Conservation (phyloP, 768 basidiomycete genomes). For the Mrakia frigida region DNA sequence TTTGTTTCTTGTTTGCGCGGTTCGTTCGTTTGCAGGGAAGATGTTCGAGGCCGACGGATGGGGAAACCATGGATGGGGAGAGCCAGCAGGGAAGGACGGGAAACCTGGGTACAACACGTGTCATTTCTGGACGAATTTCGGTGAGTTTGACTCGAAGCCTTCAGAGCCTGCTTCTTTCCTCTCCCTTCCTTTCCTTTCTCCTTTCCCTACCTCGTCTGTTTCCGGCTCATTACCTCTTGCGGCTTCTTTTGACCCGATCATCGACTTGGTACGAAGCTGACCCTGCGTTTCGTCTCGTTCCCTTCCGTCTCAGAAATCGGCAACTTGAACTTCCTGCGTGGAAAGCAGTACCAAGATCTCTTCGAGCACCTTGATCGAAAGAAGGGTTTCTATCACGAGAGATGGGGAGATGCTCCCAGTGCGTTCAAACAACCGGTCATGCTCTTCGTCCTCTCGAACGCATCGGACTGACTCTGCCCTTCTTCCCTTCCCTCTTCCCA, state of each 20-base stretch:
- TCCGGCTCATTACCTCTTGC: too few relatives aligned
- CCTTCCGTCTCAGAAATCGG: slow-evolving; percentile 18
- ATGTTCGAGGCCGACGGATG: slow-evolving; percentile 29
- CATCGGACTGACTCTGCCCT: not conserved
- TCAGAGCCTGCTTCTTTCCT: too few relatives aligned
- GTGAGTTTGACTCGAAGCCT: not conserved
- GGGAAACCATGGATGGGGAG: slow-evolving; percentile 24
- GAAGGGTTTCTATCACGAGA: slow-evolving; percentile 25
- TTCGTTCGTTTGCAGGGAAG: slow-evolving; percentile 1
- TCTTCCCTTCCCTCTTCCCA: not conserved
- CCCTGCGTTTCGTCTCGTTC: not conserved
- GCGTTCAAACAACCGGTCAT: not conserved
- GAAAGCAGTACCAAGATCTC: slow-evolving; percentile 24
- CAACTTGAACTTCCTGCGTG: slow-evolving; percentile 20
- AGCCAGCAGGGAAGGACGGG: not conserved
- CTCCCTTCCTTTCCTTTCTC: too few relatives aligned
- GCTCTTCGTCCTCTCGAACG: not conserved
- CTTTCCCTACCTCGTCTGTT: too few relatives aligned
- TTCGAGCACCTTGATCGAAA: slow-evolving; percentile 20
- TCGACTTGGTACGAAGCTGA: too few relatives aligned
- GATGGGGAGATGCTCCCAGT: slow-evolving; percentile 32
- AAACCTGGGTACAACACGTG: slow-evolving; percentile 26
- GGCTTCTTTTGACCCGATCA: too few relatives aligned
- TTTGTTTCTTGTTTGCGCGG: too few relatives aligned
- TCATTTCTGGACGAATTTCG: slow-evolving; percentile 32